These are phyloP conservation scores for Backusella luteola DNA, from an alignment of 192 early-diverging fungal species.

Conservation along the genomic window DNA sequence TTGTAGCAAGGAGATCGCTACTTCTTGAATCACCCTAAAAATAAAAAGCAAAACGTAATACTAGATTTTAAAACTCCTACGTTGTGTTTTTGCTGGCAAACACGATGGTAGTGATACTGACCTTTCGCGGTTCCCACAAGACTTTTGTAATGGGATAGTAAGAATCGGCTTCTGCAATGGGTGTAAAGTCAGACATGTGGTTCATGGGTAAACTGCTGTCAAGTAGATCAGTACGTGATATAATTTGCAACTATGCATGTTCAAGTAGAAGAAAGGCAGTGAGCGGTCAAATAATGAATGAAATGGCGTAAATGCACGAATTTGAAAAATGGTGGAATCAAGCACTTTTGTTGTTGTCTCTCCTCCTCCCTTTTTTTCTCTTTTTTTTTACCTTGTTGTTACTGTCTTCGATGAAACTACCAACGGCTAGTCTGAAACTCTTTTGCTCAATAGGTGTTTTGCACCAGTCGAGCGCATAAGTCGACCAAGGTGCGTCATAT, in stretches of 20 bases:
- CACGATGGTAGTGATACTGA: conserved; percentile 11
- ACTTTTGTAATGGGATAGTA: conserved; percentile 92
- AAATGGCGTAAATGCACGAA: background rate
- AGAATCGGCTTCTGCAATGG: conserved; percentile 73
- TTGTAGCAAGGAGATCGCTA: conserved; percentile 84
- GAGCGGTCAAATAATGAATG: background rate
- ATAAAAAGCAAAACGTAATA: background rate
- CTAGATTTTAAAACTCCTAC: conserved; percentile 9
- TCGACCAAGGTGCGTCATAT: conserved; percentile 79
- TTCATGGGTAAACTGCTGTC: conserved; percentile 35
- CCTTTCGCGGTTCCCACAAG: conserved; percentile 80
- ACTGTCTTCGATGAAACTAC: conserved; percentile 75
- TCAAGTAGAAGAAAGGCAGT: too few relatives aligned
- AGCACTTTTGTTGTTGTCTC: background rate
- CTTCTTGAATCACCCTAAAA: conserved; percentile 18
- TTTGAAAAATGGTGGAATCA: background rate
- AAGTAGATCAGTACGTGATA: conserved; percentile 53
- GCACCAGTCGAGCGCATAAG: conserved; percentile 90
- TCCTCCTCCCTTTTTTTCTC: background rate
- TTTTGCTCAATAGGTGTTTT: conserved; percentile 59
- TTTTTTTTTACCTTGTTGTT: conserved; percentile 55
- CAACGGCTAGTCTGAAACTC: conserved; percentile 80
- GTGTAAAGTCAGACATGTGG: conserved; percentile 61
- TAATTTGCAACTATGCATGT: conserved; percentile 58
- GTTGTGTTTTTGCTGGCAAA: background rate